Evolutionary conservation across 108 stramenopile genomes (phyloP).

Genomic region (Schizochytrium sp.): DNA sequence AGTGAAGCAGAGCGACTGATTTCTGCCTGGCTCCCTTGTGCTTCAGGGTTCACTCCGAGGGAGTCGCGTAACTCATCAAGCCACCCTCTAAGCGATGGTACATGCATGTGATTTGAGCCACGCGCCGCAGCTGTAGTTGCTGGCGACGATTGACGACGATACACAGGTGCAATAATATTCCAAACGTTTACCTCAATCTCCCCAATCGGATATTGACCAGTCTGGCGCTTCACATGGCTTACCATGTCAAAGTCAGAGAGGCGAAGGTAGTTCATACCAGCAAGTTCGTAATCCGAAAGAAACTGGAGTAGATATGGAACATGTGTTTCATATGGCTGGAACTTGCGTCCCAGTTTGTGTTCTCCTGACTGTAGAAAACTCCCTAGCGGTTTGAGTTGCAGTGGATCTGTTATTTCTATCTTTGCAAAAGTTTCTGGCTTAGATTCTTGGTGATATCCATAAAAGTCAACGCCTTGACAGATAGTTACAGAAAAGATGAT

Average conservation of each 20-base stretch:
- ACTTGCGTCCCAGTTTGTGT: background rate
- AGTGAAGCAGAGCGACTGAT: background rate
- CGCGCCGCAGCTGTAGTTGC: no score
- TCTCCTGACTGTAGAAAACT: constrained; percentile 9
- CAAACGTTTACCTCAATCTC: background rate
- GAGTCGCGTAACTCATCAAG: constrained; percentile 55
- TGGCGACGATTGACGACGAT: background rate
- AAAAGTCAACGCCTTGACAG: constrained; percentile 33
- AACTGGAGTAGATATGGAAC: constrained; percentile 63
- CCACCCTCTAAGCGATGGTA: constrained; percentile 47
- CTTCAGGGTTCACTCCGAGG: background rate
- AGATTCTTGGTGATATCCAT: constrained; percentile 43
- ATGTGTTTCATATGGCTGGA: constrained; percentile 69
- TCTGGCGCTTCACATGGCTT: background rate
- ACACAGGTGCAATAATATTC: background rate
- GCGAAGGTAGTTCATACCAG: constrained; percentile 58
- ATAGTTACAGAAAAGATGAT: background rate
- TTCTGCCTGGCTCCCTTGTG: constrained; percentile 9
- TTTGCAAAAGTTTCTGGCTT: constrained; percentile 31
- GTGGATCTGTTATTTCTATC: background rate
- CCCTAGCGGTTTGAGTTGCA: constrained; percentile 5
- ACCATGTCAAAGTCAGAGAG: constrained; percentile 23
- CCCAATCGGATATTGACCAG: background rate
- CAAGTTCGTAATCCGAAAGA: constrained; percentile 58
- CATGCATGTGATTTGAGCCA: background rate